Evolutionary conservation across 2,329 filamentous ascomycete genomes (phyloP).

Genomic region (Aspergillus clavatus): DNA sequence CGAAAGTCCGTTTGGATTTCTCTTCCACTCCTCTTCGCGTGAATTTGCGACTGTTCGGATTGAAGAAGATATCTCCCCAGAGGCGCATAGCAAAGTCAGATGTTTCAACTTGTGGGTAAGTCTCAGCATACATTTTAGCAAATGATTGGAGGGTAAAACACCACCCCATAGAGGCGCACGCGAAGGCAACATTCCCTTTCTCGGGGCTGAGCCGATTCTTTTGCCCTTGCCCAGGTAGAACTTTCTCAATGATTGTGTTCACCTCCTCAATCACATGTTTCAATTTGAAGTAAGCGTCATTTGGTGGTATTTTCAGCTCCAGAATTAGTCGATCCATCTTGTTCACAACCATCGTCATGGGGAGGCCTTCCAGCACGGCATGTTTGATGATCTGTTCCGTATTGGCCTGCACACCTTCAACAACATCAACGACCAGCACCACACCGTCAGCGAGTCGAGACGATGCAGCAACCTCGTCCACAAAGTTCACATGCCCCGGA

Average conservation of each 20-base stretch:
- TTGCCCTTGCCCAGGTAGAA: constrained; percentile 74
- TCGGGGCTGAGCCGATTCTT: constrained; percentile 82
- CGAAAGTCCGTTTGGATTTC: constrained; percentile 76
- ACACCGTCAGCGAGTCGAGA: constrained; percentile 85
- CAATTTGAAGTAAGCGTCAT: constrained; percentile 96
- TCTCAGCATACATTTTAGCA: constrained; percentile 91
- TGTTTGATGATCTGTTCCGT: constrained; percentile 97
- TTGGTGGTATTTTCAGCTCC: constrained; percentile 88
- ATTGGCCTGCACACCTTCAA: constrained; percentile 98
- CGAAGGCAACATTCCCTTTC: constrained; percentile 96
- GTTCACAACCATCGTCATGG: constrained; percentile 86
- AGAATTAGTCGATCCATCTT: constrained; percentile 95
- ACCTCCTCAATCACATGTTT: constrained; percentile 99
- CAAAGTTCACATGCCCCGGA: constrained; percentile 96
- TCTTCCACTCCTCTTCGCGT: constrained; percentile 82
- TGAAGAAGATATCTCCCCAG: constrained; percentile 97
- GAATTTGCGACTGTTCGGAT: constrained; percentile 83
- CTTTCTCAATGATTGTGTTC: constrained; percentile 89
- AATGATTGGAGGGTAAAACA: constrained; percentile 94
- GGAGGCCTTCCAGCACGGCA: constrained; percentile 82
- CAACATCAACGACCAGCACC: constrained; percentile 88
- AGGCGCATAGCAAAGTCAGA: constrained; percentile 78
- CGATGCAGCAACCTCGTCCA: constrained; percentile 89
- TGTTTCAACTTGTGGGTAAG: constrained; percentile 73
- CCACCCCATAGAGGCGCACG: constrained; percentile 91